Evolutionary conservation across 805 yeast genomes (phyloP).

Genomic region (Wickerhamiella australiensis): DNA sequence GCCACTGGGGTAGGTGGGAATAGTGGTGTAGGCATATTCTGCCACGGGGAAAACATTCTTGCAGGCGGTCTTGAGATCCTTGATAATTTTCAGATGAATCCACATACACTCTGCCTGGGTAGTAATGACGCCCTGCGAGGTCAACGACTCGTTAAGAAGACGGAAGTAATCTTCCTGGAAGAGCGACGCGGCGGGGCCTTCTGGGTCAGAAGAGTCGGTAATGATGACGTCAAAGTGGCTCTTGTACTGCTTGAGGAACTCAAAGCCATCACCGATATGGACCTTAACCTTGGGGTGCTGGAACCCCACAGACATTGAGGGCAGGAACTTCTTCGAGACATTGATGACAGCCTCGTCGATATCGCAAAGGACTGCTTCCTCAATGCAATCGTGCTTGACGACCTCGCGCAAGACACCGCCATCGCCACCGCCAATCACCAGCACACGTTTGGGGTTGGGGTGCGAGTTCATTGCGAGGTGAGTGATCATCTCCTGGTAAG

Average conservation of each 20-base stretch:
- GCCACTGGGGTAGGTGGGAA: slow-evolving; percentile 82
- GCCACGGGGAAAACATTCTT: slow-evolving; percentile 69
- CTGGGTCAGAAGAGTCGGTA: slow-evolving; percentile 96
- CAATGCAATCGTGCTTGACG: slow-evolving; percentile 76
- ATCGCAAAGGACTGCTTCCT: slow-evolving; percentile 84
- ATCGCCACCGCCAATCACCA: slow-evolving; percentile 97
- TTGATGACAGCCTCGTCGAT: slow-evolving; percentile 88
- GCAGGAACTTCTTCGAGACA: slow-evolving; percentile 75
- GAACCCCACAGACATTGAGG: slow-evolving; percentile 75
- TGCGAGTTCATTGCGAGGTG: slow-evolving; percentile 88
- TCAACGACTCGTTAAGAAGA: slow-evolving; percentile 73
- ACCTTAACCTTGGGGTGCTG: slow-evolving; percentile 80
- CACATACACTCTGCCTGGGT: slow-evolving; percentile 87
- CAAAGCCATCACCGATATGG: slow-evolving; percentile 95
- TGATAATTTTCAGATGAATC: slow-evolving; percentile 69
- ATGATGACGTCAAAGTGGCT: slow-evolving; percentile 88
- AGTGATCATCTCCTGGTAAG: slow-evolving; percentile 97
- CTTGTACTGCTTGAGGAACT: slow-evolving; percentile 72
- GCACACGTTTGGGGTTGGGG: slow-evolving; percentile 84
- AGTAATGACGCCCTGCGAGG: slow-evolving; percentile 80
- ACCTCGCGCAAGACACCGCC: slow-evolving; percentile 96
- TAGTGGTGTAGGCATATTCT: slow-evolving; percentile 66
- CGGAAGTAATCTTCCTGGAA: slow-evolving; percentile 89
- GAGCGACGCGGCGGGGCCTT: slow-evolving; percentile 91
- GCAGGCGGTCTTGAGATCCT: slow-evolving; percentile 65